phyloP scores from a whole-genome alignment of 208 protist genomes.

The Leishmania mexicana region DNA sequence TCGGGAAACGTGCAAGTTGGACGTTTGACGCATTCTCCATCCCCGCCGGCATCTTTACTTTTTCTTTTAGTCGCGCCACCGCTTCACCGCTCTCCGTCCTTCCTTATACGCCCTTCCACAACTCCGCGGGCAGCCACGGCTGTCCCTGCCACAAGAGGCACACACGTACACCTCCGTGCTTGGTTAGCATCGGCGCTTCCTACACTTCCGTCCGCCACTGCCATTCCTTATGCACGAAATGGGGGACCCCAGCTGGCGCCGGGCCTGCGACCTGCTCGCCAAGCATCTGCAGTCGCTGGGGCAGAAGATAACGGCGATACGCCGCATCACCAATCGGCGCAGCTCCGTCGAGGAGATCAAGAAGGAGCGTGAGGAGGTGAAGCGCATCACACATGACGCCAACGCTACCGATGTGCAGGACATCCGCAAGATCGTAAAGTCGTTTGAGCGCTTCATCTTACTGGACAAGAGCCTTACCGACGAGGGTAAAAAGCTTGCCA shows the following conservation, averaged over 20 bases:
- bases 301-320: constrained; percentile 61
- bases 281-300: constrained; percentile 65
- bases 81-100: background rate
- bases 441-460: constrained; percentile 79
- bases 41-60: background rate
- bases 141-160: background rate
- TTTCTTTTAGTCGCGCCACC: background rate
- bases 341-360: constrained; percentile 62
- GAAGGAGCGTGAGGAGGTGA: constrained; percentile 77
- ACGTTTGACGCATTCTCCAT: background rate
- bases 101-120: background rate
- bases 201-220: too few species aligned
- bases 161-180: background rate
- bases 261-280: constrained; percentile 69
- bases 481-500: constrained; percentile 76
- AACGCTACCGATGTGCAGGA: constrained; percentile 72
- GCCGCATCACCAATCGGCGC: constrained; percentile 80
- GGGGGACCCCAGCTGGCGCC: constrained; percentile 56
- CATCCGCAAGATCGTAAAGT: constrained; percentile 66
- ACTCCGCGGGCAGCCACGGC: background rate
- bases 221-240: background rate
- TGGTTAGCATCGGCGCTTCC: background rate
- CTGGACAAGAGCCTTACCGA: constrained; percentile 61
- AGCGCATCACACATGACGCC: constrained; percentile 49
- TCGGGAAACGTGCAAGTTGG: background rate